Evolutionary conservation across 208 protist species (phyloP), one percentile per base, ranked within the genome.

Genomic region (Trichomonas gallinae): DNA sequence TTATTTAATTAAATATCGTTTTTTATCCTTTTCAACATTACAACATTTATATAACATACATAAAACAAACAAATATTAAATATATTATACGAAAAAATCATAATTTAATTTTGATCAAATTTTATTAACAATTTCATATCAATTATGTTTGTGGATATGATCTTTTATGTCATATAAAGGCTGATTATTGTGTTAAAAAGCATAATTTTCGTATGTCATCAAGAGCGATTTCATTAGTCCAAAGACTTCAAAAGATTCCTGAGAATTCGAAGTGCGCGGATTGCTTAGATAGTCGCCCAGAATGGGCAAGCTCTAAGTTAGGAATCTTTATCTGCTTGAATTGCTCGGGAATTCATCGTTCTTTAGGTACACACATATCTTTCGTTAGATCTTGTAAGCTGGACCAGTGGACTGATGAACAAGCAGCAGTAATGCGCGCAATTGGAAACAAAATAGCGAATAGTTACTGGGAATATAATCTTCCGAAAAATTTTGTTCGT

Each of bases 351-450:
- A 85, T 98, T 23, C 98, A 98, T 96, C 96, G 98, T 0, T 96
- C 45, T 42, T 51, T 98, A 21, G 98, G 98, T n/a, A 97, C 96
- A n/a, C 97, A 98, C 82, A 98, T 98, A n/a, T 97, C 97, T 15
- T 45, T 87, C 13, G 97, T 98, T 51, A 96, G 97, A 49, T 96
- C 63, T 51, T 85, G 97, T 23, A 97, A 81, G 36, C 96, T 98
- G 1, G 97, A 98, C 93, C 63, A 38, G 13, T 98, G 97, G 97
- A 97, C 58, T 31, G 44, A 44, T 26, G 96, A 97, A 34, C 81
- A 96, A 51, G 34, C 97, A 40, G 72, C 38, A n/a, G 40, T 81
- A 38, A 97, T 97, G 63, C 26, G 38, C 11, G 10, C 13, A n/a
- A 45, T 72, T 82, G 96, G 96, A 49, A 97, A 97, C 96, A 26